Percentiles rank a stretch among this genome's conserved stretches.
phyloP scores from a whole-genome alignment of 2,329 filamentous ascomycete genomes.

The Fusarium aywerte region DNA sequence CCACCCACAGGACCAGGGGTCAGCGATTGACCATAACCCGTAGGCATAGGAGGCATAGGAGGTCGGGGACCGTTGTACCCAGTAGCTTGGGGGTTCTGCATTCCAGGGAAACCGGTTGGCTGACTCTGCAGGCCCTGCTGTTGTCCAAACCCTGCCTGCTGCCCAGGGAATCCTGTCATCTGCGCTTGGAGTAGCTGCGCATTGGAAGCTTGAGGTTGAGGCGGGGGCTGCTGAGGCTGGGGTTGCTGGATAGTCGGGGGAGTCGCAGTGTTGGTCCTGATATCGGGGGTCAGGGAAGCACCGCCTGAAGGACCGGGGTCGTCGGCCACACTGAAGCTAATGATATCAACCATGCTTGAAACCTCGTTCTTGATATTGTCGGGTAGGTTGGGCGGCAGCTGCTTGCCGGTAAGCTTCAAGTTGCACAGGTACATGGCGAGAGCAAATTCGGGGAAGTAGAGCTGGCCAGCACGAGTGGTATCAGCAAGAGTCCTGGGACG shows the following conservation, averaged over 20 bases:
- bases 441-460: slow-evolving; percentile 97
- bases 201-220: slow-evolving; percentile 79
- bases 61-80: slow-evolving; percentile 88
- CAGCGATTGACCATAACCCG: slow-evolving; percentile 65
- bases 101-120: slow-evolving; percentile 75
- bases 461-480: slow-evolving; percentile 93
- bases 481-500: slow-evolving; percentile 82
- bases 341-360: slow-evolving; percentile 99
- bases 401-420: slow-evolving; percentile 86
- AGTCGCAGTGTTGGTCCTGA: slow-evolving; percentile 64
- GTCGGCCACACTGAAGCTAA: slow-evolving; percentile 91
- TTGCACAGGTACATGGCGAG: slow-evolving; percentile 99
- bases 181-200: slow-evolving; percentile 72
- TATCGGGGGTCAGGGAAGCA: slow-evolving; percentile 70
- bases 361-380: slow-evolving; percentile 95
- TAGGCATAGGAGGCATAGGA: slow-evolving; percentile 84
- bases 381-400: slow-evolving; percentile 78
- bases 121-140: slow-evolving; percentile 71
- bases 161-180: slow-evolving; percentile 74
- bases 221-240: slow-evolving; percentile 77
- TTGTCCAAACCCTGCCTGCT: slow-evolving; percentile 68
- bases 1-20: slow-evolving; percentile 69
- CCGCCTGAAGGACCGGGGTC: slow-evolving; percentile 64
- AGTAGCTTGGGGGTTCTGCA: slow-evolving; percentile 73
- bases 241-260: slow-evolving; percentile 72